phyloP scores from a whole-genome alignment of 208 protist genomes.

The Phytomonas francai region DNA sequence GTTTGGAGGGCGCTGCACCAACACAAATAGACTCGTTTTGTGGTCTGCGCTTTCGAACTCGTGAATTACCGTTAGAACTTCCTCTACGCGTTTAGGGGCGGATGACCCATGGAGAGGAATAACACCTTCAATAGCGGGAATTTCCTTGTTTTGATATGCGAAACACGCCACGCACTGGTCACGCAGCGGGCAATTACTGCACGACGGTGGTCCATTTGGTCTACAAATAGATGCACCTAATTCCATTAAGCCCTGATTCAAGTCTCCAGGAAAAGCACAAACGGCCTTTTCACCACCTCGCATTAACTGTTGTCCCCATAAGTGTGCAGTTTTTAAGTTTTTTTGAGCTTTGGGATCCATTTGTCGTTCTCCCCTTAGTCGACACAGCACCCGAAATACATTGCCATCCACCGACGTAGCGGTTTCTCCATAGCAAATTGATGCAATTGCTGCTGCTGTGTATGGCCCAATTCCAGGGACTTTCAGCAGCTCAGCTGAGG shows the following conservation, averaged over 20 bases:
- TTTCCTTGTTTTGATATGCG: constrained; percentile 23
- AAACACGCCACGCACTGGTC: constrained; percentile 40
- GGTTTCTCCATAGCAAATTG: constrained; percentile 76
- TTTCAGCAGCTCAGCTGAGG: constrained; percentile 37
- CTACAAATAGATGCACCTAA: constrained; percentile 85
- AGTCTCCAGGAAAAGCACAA: constrained; percentile 34
- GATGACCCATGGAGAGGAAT: constrained; percentile 51
- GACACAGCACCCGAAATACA: constrained; percentile 86
- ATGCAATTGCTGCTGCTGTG: constrained; percentile 90
- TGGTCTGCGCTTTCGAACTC: constrained; percentile 15
- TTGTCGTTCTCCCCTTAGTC: constrained; percentile 55
- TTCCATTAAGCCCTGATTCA: constrained; percentile 93
- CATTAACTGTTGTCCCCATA: constrained; percentile 64
- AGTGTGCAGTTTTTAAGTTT: constrained; percentile 37
- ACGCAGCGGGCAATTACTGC: constrained; percentile 60
- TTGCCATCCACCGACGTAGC: constrained; percentile 89
- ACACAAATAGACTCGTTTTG: constrained; percentile 32
- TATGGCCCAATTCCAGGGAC: constrained; percentile 91
- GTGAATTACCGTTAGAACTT: constrained; percentile 69
- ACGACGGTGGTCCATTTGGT: constrained; percentile 56
- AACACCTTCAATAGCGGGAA: constrained; percentile 67
- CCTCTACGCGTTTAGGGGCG: constrained; percentile 37
- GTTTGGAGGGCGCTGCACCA: constrained; percentile 39
- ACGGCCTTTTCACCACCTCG: constrained; percentile 18
- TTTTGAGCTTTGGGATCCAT: constrained; percentile 74